Conservation (phyloP, 495 filamentous ascomycete species). For the Achaetomiella virescens region DNA sequence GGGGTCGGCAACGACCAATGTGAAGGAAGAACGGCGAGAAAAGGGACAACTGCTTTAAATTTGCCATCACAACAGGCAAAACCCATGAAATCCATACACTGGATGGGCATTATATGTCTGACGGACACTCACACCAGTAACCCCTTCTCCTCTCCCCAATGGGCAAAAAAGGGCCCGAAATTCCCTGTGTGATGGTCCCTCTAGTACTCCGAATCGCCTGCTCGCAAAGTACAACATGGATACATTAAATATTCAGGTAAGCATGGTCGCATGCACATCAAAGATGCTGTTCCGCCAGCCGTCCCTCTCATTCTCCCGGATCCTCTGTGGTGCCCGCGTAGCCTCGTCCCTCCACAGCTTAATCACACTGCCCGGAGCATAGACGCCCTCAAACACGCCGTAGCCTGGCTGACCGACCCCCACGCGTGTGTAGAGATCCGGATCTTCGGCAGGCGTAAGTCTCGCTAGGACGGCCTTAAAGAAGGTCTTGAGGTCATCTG, state of each 20-base stretch:
- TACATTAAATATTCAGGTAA: not conserved
- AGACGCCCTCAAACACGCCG: constrained; percentile 74
- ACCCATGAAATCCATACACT: no score
- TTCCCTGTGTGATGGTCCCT: no score
- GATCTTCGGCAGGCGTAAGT: constrained; percentile 60
- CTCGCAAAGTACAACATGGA: not conserved
- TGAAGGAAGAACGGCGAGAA: no score
- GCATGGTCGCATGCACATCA: constrained; percentile 48
- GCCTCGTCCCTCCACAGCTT: constrained; percentile 83
- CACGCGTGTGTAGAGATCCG: constrained; percentile 65
- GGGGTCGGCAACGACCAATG: not conserved
- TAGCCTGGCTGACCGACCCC: constrained; percentile 56
- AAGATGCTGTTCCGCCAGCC: constrained; percentile 89
- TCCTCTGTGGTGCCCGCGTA: constrained; percentile 52
- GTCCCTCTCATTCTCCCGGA: constrained; percentile 54
- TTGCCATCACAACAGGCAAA: no score
- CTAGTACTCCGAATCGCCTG: not conserved
- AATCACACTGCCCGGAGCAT: constrained; percentile 81
- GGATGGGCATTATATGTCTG: no score
- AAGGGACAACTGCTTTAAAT: no score
- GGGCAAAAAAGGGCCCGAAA: no score
- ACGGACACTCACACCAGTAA: no score
- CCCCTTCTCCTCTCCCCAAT: no score
- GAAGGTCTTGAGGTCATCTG: constrained; percentile 73
- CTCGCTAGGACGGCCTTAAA: constrained; percentile 73